These are phyloP conservation scores for Rhynchospora pubera DNA, from an alignment of 176 grass and related monocot species.

Conservation along the genomic window DNA sequence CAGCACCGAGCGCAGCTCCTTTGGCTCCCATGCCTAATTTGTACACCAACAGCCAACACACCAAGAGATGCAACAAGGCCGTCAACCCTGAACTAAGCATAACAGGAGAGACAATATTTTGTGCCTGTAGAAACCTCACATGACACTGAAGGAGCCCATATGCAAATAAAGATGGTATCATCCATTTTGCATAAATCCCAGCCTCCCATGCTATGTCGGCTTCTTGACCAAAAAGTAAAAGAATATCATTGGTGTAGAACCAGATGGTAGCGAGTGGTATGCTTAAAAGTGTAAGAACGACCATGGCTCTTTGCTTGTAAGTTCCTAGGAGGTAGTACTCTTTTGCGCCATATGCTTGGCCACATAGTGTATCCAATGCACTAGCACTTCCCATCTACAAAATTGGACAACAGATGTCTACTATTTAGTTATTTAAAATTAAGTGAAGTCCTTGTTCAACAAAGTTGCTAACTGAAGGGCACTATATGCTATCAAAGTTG, in stretches of 20 bases:
- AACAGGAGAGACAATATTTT: slow-evolving; percentile 57
- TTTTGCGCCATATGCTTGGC: slow-evolving; percentile 69
- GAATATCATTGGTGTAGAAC: slow-evolving; percentile 46
- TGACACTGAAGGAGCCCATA: slow-evolving; percentile 57
- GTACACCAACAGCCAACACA: slow-evolving; percentile 79
- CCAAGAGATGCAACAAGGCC: slow-evolving; percentile 38
- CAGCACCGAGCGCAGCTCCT: slow-evolving; percentile 53
- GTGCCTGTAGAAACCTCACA: slow-evolving; percentile 49
- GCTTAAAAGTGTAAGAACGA: slow-evolving; percentile 48
- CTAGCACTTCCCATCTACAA: slow-evolving; percentile 32
- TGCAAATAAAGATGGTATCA: slow-evolving; percentile 53
- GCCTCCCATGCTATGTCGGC: slow-evolving; percentile 53
- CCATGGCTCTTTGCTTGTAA: slow-evolving; percentile 64
- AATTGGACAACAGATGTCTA: background rate
- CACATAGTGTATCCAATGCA: slow-evolving; percentile 46
- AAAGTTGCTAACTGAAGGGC: too few relatives aligned
- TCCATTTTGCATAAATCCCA: slow-evolving; percentile 56
- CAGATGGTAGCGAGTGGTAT: slow-evolving; percentile 40
- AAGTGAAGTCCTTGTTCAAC: background rate
- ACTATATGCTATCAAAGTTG: too few relatives aligned
- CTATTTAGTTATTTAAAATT: background rate
- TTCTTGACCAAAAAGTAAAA: slow-evolving; percentile 60
- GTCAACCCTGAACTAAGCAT: slow-evolving; percentile 59
- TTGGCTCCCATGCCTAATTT: slow-evolving; percentile 46
- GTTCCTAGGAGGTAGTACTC: slow-evolving; percentile 55